Conservation (phyloP, 441 rosid genomes). For the Adansonia rubrostipa region DNA sequence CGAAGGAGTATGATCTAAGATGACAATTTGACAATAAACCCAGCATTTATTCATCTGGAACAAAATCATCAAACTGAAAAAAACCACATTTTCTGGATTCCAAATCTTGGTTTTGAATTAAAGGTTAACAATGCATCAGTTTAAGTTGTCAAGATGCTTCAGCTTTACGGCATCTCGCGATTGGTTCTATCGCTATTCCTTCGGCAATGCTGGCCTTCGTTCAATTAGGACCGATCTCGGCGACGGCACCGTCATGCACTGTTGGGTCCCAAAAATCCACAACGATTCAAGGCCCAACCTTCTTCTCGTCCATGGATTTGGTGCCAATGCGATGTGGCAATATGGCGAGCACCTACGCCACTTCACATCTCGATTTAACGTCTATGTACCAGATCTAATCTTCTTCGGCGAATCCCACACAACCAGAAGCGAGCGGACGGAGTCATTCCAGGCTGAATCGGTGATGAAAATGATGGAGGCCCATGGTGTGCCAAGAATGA, state of each 20-base stretch:
- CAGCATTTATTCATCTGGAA: not conserved
- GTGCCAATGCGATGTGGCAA: constrained; percentile 86
- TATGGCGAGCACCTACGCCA: constrained; percentile 58
- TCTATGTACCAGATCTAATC: constrained; percentile 72
- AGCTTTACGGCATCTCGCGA: constrained; percentile 81
- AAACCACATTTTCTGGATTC: not conserved
- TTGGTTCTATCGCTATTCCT: constrained; percentile 64
- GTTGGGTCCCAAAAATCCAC: constrained; percentile 62
- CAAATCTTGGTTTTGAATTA: not conserved
- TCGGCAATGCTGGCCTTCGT: constrained; percentile 63
- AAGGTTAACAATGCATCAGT: not conserved
- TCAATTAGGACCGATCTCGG: constrained; percentile 52
- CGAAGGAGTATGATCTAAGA: not conserved
- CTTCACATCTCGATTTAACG: constrained; percentile 56
- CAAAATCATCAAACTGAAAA: not conserved
- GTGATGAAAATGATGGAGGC: constrained; percentile 55
- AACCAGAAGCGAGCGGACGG: constrained; percentile 46
- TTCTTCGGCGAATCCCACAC: constrained; percentile 62
- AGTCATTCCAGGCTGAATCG: constrained; percentile 61
- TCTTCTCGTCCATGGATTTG: constrained; percentile 70
- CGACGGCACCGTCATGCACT: constrained; percentile 63
- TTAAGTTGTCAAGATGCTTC: constrained; percentile 51
- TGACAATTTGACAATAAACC: not conserved
- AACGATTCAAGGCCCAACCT: constrained; percentile 54
- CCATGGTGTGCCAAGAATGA: constrained; percentile 50